Percentiles rank a stretch among this genome's conserved stretches.
Conservation (phyloP, 495 filamentous ascomycete genomes). For the Talaromyces ruber region DNA sequence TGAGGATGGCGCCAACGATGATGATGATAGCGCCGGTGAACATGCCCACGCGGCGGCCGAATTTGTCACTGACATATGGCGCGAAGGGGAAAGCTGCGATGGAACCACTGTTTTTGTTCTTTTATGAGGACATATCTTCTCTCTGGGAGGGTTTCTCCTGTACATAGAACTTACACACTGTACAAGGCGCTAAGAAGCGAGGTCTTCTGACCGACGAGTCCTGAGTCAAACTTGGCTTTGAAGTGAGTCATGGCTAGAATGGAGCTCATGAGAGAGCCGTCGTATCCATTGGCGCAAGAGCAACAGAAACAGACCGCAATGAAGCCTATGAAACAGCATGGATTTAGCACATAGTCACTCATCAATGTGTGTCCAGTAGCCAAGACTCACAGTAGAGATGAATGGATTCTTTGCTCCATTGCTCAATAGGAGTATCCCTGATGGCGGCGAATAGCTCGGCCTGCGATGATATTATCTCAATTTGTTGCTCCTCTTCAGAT, state of each 20-base stretch:
- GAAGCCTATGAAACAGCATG: slow-evolving; percentile 11
- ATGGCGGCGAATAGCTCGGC: slow-evolving; percentile 51
- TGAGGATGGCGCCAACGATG: slow-evolving; percentile 50
- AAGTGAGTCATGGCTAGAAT: slow-evolving; percentile 37
- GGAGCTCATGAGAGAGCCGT: slow-evolving; percentile 47
- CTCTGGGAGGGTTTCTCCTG: background rate
- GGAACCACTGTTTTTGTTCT: slow-evolving; percentile 25
- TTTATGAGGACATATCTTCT: background rate
- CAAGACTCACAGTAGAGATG: slow-evolving; percentile 43
- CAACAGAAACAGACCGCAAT: slow-evolving; percentile 30
- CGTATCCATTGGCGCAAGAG: slow-evolving; percentile 50
- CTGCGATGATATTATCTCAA: slow-evolving; percentile 15
- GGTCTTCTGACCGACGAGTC: slow-evolving; percentile 35
- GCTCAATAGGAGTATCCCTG: slow-evolving; percentile 45
- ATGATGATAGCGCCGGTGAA: slow-evolving; percentile 54
- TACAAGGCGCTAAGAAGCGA: slow-evolving; percentile 35
- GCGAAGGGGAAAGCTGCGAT: slow-evolving; percentile 39
- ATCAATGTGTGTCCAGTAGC: background rate
- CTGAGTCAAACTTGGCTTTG: slow-evolving; percentile 28
- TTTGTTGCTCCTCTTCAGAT: no score
- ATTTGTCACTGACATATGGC: slow-evolving; percentile 29
- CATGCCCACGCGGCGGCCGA: slow-evolving; percentile 60
- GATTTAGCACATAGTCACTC: background rate
- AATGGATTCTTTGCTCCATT: slow-evolving; percentile 43
- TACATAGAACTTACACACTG: slow-evolving; percentile 42